Percentiles rank a stretch among this genome's conserved stretches.
Evolutionary conservation across 2,329 filamentous ascomycete species (phyloP).

Genomic region (Colletotrichum tropicale): DNA sequence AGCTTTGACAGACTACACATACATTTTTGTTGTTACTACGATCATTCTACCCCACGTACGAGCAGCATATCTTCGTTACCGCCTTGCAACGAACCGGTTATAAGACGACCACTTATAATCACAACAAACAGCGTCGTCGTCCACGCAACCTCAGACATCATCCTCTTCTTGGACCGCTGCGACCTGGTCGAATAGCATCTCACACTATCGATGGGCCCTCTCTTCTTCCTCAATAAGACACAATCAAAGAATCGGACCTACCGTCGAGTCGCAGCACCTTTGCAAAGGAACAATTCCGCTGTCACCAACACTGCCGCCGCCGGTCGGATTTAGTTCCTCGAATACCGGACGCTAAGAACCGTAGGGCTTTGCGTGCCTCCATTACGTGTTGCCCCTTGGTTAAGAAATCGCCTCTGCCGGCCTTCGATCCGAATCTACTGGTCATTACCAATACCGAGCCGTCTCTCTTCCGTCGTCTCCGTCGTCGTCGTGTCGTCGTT

Average conservation of each 20-base stretch:
- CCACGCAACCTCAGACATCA: not conserved
- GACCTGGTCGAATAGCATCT: not conserved
- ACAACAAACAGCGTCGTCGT: constrained; percentile 1
- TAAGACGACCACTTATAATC: constrained; percentile 8
- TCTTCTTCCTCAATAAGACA: not conserved
- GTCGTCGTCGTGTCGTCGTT: not conserved
- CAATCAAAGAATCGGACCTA: not conserved
- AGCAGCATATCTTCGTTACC: not conserved
- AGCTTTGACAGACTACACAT: not conserved
- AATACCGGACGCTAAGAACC: not conserved
- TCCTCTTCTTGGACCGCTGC: not conserved
- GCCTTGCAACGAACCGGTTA: not conserved
- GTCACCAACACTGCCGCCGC: constrained; percentile 1
- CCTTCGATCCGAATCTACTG: constrained; percentile 1
- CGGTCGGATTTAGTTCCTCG: constrained; percentile 1
- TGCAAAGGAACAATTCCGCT: not conserved
- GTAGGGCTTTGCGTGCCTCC: not conserved
- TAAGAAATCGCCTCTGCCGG: not conserved
- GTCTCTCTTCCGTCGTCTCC: not conserved
- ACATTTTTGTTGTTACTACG: not conserved
- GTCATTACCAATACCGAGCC: constrained; percentile 16
- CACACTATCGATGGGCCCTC: not conserved
- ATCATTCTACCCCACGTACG: not conserved
- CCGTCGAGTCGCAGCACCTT: not conserved
- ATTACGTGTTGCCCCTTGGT: not conserved